Evolutionary conservation across 2,329 filamentous ascomycete genomes (phyloP), one percentile per base, ranked within the genome.

Genomic region (Claviceps sp.): DNA sequence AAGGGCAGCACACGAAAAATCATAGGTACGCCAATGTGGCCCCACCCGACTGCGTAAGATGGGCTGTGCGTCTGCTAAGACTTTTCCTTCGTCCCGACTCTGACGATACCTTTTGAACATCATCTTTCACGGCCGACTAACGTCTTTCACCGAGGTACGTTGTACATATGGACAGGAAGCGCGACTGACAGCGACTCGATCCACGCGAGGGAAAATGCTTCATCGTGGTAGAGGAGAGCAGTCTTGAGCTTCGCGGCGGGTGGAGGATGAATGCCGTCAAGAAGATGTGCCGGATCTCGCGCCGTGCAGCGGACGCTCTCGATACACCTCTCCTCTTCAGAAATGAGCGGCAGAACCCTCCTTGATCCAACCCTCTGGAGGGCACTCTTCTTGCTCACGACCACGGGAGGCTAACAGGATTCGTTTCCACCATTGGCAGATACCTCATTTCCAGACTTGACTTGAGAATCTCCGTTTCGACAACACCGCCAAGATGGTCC

Each of bases 401-500:
- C 75, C 75, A 73, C 70, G 66, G 70, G 76, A 77, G 78, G 78
- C 80, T 84, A 83, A 84, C 75, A 67, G 62, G 58, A 60, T 60
- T 37, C 30, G 37, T 60, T 60, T 42, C 9, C 54, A 55, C 56
- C 61, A 58, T 47, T 64, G 67, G 67, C 70, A 84, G 80, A 82
- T 79, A 83, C 79, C 79, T 83, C 79, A 79, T 72, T 73, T 79
- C 73, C 68, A 63, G 59, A 51, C 65, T 63, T 75, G 84, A 86
- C 78, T 78, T 85, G 84, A 89, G 84, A 88, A 88, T 88, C 85
- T 88, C 79, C 68, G 63, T 64, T 56, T 59, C 57, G 56, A 67
- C 63, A 66, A 70, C 61, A 78, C 79, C 82, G 83, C 72, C 82
- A 96, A 86, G 72, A 98, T 98, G 91, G 90, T 96, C 77, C 89